Evolutionary conservation across 2,329 filamentous ascomycete species (phyloP), one percentile per base, ranked within the genome.

Genomic region (Aspergillus sp.): DNA sequence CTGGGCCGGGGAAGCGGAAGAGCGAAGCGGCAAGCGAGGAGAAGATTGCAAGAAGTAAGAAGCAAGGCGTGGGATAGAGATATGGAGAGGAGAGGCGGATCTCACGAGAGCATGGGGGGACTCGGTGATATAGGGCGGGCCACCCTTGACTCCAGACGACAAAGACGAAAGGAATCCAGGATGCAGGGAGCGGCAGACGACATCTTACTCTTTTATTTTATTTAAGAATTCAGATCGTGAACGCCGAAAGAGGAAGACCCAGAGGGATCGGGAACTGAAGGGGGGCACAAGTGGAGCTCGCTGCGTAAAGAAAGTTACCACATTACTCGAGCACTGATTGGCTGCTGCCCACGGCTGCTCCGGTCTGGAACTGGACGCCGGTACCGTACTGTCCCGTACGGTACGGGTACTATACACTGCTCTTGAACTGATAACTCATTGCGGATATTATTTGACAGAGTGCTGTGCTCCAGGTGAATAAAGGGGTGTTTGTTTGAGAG

Each of bases 1-100:
- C 27, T 30, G 8, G 9, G 58, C 50, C 45, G 57, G 55, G 55
- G 55, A 59, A 54, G 33, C 46, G 51, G 37, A 50, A 54, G 37
- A 56, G 42, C 37, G 37, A 22, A 53, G 50, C 9, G 8, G 27
- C 27, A 30, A 30, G 27, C 27, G 41, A 44, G 51, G 19, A 50
- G 40, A 47, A 41, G 30, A 47, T 41, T 54, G 49, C 24, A 44
- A 45, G 44, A 51, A 56, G 24, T 13, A 51, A 42, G 30, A 39
- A 47, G 53, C 40, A 48, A 45, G 42, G 44, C 37, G 44, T 45
- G 27, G 55, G 37, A 52, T 42, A 51, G 27, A 15, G 40, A 55
- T 44, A 37, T 30, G 19, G 34, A 44, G 55, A 48, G 17, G 40
- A 51, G 24, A 50, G 39, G 42, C 51, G 41, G 17, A 13, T 37